phyloP scores from a whole-genome alignment of 2,329 filamentous ascomycete species.

The Xylariaceae sp. region DNA sequence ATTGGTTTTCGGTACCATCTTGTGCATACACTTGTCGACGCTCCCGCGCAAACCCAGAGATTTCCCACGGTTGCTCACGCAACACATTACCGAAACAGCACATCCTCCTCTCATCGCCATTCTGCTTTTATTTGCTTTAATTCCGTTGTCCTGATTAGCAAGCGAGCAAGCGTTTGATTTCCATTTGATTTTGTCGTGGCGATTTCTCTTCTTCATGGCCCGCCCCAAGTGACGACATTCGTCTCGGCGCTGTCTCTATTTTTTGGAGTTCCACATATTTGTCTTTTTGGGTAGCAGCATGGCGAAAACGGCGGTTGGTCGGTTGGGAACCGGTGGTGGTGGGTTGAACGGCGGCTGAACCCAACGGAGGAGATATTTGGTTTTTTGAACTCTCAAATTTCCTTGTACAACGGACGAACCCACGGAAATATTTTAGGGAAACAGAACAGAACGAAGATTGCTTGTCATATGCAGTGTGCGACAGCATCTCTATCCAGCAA shows the following conservation, averaged over 20 bases:
- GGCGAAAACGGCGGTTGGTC: constrained; percentile 30
- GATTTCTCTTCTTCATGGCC: constrained; percentile 11
- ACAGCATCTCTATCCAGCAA: constrained; percentile 13
- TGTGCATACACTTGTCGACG: constrained; percentile 30
- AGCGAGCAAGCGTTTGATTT: constrained; percentile 36
- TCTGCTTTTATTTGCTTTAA: constrained; percentile 27
- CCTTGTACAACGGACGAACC: constrained; percentile 33
- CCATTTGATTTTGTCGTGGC: constrained; percentile 18
- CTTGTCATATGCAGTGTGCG: constrained; percentile 19
- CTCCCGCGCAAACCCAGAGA: constrained; percentile 33
- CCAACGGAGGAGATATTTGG: constrained; percentile 10
- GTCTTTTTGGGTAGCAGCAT: constrained; percentile 29
- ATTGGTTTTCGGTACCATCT: constrained; percentile 29
- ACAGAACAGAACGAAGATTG: constrained; percentile 20
- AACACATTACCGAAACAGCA: constrained; percentile 27
- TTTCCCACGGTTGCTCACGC: constrained; percentile 32
- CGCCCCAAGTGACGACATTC: background rate
- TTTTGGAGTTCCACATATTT: too few species aligned
- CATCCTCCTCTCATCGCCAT: constrained; percentile 20
- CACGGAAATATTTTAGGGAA: constrained; percentile 20
- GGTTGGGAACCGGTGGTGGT: constrained; percentile 17
- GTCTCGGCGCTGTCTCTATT: constrained; percentile 17
- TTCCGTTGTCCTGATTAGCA: constrained; percentile 33
- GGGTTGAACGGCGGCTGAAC: constrained; percentile 18
- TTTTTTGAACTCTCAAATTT: too few species aligned